A percentile compares a stretch with the other conserved stretches of the same genome.
phyloP scores from a whole-genome alignment of 768 basidiomycete species.

The Calocybe gangraenosa region DNA sequence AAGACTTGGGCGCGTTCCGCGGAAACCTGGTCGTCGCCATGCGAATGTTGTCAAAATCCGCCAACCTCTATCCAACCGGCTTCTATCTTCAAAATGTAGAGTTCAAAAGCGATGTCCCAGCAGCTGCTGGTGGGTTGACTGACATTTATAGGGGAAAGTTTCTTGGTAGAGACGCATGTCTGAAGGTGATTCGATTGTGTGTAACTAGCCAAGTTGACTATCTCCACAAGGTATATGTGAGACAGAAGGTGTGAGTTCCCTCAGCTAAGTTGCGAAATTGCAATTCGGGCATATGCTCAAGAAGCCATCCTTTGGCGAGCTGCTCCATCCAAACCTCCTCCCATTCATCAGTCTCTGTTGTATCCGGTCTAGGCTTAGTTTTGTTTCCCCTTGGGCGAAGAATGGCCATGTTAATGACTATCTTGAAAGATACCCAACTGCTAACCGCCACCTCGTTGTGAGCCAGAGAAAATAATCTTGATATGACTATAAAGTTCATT shows the following conservation, averaged over 20 bases:
- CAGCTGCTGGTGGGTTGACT: not conserved
- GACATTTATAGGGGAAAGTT: not conserved
- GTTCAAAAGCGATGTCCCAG: not conserved
- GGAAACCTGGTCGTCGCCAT: not conserved
- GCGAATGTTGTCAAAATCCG: not conserved
- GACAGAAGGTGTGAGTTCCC: no score
- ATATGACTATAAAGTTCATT: not conserved
- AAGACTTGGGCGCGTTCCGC: not conserved
- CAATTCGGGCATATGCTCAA: not conserved
- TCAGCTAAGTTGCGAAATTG: no score
- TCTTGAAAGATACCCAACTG: not conserved
- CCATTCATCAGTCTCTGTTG: not conserved
- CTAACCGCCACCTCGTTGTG: constrained; percentile 20
- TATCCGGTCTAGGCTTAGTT: not conserved
- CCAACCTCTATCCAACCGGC: not conserved
- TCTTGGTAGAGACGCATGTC: not conserved
- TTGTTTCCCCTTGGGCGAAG: constrained; percentile 1
- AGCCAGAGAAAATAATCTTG: no score
- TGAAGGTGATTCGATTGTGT: not conserved
- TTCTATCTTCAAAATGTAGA: not conserved
- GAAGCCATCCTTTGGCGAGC: not conserved
- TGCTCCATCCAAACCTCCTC: not conserved
- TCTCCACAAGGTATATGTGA: not conserved
- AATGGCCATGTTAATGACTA: not conserved
- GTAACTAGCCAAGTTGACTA: not conserved